These are phyloP conservation scores for Nymphaea thermarum DNA, from an alignment of 164 flowering plant species.

Conservation along the genomic window DNA sequence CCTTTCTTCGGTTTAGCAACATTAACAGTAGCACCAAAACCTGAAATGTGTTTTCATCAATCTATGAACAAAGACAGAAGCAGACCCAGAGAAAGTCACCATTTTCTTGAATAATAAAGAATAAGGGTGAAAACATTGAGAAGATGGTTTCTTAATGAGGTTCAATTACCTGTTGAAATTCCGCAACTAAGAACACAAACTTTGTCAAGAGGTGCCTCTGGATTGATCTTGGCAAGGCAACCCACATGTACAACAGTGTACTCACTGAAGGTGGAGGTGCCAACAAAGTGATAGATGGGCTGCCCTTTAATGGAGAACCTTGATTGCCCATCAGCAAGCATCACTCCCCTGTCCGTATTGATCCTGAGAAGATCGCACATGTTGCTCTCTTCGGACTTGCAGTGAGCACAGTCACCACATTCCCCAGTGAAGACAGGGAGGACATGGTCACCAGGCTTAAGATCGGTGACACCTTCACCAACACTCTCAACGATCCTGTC, in stretches of 20 bases:
- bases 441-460: neutral
- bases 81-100: too few relatives aligned
- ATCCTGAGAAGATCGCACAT: slow-evolving; percentile 3
- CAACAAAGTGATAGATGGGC: slow-evolving; percentile 4
- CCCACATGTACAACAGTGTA: slow-evolving; percentile 3
- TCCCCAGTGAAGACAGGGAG: slow-evolving; percentile 5
- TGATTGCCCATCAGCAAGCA: slow-evolving; percentile 1
- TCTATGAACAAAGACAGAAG: too few relatives aligned
- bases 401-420: slow-evolving; percentile 2
- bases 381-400: slow-evolving; percentile 4
- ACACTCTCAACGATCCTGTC: neutral
- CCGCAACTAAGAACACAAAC: slow-evolving; percentile 5
- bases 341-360: slow-evolving; percentile 3
- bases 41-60: slow-evolving; percentile 10
- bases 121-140: too few relatives aligned
- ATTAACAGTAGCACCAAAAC: slow-evolving; percentile 74
- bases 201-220: slow-evolving; percentile 2
- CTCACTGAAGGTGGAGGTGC: slow-evolving; percentile 4
- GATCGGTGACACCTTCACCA: neutral
- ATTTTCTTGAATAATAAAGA: too few relatives aligned
- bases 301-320: slow-evolving; percentile 1
- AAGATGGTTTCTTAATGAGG: neutral
- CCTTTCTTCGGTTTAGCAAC: slow-evolving; percentile 68
- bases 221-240: slow-evolving; percentile 3
- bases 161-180: slow-evolving; percentile 2